Percentiles rank a stretch among this genome's conserved stretches.
Conservation (phyloP, 352 stramenopile genomes). For the Pythium guiyangense region DNA sequence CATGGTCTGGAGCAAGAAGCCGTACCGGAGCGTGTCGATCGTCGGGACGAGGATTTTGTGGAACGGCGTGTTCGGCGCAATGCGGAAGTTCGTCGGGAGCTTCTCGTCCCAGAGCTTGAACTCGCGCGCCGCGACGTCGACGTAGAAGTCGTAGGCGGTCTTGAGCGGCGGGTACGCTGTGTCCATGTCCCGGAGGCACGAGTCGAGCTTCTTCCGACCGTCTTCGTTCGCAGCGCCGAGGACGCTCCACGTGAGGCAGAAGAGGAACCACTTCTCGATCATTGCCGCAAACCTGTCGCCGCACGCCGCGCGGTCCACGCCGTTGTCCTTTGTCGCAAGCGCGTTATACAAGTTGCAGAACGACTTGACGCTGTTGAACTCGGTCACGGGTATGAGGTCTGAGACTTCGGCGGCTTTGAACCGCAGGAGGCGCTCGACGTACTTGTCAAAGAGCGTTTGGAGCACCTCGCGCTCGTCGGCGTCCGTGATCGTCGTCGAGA, state of each 20-base stretch:
- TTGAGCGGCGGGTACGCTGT: conserved; percentile 89
- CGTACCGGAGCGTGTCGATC: conserved; percentile 80
- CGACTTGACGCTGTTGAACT: conserved; percentile 79
- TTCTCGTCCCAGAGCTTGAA: conserved; percentile 87
- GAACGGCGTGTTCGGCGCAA: conserved; percentile 68
- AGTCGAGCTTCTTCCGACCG: conserved; percentile 78
- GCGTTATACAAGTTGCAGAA: conserved; percentile 87
- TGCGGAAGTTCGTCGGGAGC: conserved; percentile 66
- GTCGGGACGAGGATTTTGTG: conserved; percentile 88
- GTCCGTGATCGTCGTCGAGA: conserved; percentile 51
- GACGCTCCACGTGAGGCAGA: conserved; percentile 85
- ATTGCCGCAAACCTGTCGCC: conserved; percentile 61
- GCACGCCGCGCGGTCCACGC: conserved; percentile 53
- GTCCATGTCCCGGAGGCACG: conserved; percentile 90
- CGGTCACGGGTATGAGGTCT: conserved; percentile 73
- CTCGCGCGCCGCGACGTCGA: conserved; percentile 76
- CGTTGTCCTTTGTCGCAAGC: conserved; percentile 65
- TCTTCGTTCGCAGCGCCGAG: conserved; percentile 84
- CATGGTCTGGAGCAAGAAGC: conserved; percentile 79
- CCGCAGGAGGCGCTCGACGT: conserved; percentile 66
- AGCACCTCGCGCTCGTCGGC: conserved; percentile 70
- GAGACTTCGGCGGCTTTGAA: conserved; percentile 62
- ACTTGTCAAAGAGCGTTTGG: conserved; percentile 73
- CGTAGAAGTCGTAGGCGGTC: conserved; percentile 92
- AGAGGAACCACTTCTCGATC: conserved; percentile 85